Conservation (phyloP, 2,329 filamentous ascomycete genomes). For the Colletotrichum sidae region DNA sequence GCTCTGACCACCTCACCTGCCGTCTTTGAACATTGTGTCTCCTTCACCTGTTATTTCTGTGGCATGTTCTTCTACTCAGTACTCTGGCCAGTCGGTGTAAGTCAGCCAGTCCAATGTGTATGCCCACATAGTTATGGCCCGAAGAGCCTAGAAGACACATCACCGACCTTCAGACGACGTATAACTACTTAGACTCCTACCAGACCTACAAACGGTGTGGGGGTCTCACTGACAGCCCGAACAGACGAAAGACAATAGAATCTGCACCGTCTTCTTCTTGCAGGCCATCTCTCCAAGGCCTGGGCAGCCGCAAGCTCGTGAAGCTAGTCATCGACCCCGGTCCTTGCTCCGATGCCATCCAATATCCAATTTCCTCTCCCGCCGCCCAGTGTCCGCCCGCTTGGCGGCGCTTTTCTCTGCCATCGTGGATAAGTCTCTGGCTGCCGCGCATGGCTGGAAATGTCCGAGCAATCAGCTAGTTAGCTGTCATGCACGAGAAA, state of each 20-base stretch:
- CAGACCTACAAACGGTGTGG: no score
- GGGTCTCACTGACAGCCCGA: no score
- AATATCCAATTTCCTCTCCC: neutral
- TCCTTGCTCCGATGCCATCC: neutral
- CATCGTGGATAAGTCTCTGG: neutral
- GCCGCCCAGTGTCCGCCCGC: neutral
- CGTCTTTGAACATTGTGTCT: no score
- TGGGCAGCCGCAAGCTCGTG: neutral
- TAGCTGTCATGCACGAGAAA: neutral
- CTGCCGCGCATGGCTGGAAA: constrained; percentile 9
- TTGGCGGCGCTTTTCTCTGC: constrained; percentile 19
- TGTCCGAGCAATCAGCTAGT: neutral
- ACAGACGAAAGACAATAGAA: neutral
- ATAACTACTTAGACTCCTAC: no score
- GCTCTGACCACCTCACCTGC: neutral
- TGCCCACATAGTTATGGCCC: no score
- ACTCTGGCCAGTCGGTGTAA: neutral
- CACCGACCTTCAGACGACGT: no score
- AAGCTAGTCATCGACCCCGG: constrained; percentile 1
- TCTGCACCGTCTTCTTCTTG: constrained; percentile 2
- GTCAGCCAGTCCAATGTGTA: neutral
- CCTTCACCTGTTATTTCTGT: no score
- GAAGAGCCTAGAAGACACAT: no score
- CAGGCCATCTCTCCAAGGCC: neutral
- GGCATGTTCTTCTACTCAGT: neutral